Conservation (phyloP, 1,284 basidiomycete genomes). For the Ganoderma leucocontextum region DNA sequence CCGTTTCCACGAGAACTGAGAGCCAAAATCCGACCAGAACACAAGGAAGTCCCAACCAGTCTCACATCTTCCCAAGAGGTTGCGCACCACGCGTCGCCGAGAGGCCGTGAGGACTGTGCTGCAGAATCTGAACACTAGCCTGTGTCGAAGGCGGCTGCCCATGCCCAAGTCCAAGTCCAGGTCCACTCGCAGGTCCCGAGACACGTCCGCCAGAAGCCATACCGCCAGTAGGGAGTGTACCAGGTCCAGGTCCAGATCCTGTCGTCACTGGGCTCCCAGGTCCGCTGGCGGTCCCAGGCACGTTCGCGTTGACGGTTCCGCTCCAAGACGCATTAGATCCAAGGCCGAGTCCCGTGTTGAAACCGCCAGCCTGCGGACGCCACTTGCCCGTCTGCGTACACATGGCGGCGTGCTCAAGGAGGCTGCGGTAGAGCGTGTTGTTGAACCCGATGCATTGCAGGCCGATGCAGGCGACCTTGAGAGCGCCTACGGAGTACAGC, state of each 20-base stretch:
- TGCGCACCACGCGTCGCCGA: not conserved
- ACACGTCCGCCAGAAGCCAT: constrained; percentile 2
- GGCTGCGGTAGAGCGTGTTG: constrained; percentile 59
- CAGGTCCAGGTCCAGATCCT: not conserved
- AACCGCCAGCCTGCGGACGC: constrained; percentile 23
- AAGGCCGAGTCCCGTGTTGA: constrained; percentile 6
- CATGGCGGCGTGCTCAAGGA: constrained; percentile 69
- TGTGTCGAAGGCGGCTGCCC: not conserved
- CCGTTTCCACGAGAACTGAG: not conserved
- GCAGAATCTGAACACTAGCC: not conserved
- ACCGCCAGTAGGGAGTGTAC: not conserved
- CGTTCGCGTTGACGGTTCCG: not conserved
- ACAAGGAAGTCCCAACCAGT: not conserved
- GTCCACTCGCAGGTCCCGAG: not conserved
- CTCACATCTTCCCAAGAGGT: not conserved
- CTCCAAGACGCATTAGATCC: not conserved
- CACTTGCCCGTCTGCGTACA: constrained; percentile 49
- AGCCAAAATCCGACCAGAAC: not conserved
- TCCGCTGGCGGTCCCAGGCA: not conserved
- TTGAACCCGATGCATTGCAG: constrained; percentile 81
- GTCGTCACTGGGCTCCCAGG: not conserved
- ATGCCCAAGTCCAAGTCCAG: not conserved
- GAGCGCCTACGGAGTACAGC: constrained; percentile 73
- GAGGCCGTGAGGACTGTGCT: not conserved
- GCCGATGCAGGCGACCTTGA: constrained; percentile 74